Percentiles rank a stretch among this genome's conserved stretches.
Conservation (phyloP, 305 asterid genomes). For the Fraxinus nigra region DNA sequence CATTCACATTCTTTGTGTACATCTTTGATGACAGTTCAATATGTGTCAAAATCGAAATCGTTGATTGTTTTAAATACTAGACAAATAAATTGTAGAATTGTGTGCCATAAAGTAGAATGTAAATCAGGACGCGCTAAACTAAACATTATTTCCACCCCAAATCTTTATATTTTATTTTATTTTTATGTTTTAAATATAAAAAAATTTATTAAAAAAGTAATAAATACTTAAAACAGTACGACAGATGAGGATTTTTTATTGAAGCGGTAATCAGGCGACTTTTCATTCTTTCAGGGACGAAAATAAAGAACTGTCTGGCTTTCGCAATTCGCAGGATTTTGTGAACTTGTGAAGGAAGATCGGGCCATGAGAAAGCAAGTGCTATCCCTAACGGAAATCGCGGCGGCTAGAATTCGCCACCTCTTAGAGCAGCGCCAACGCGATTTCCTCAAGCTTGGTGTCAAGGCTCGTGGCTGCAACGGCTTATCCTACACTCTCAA, state of each 20-base stretch:
- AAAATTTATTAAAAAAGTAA: no score
- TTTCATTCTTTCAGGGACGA: background rate
- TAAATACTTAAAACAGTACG: background rate
- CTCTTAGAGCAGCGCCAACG: constrained; percentile 82
- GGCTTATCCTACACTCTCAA: constrained; percentile 98
- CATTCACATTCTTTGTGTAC: no score
- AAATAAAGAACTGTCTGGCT: background rate
- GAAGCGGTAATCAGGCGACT: background rate
- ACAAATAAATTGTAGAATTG: no score
- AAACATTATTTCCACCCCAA: no score
- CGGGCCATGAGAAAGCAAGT: constrained; percentile 69
- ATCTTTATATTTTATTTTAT: no score
- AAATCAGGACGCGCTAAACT: no score
- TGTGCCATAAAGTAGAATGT: no score
- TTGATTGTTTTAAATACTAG: no score
- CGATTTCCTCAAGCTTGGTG: constrained; percentile 87
- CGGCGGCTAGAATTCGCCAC: constrained; percentile 73
- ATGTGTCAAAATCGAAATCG: no score
- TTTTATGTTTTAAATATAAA: no score
- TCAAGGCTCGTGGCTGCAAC: constrained; percentile 95
- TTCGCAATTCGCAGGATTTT: background rate
- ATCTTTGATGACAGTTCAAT: no score
- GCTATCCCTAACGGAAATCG: constrained; percentile 66
- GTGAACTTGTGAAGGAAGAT: background rate
- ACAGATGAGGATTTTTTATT: background rate